Percentiles rank a stretch among this genome's conserved stretches.
phyloP scores from a whole-genome alignment of 805 yeast species.

The Komagataella ulmi region DNA sequence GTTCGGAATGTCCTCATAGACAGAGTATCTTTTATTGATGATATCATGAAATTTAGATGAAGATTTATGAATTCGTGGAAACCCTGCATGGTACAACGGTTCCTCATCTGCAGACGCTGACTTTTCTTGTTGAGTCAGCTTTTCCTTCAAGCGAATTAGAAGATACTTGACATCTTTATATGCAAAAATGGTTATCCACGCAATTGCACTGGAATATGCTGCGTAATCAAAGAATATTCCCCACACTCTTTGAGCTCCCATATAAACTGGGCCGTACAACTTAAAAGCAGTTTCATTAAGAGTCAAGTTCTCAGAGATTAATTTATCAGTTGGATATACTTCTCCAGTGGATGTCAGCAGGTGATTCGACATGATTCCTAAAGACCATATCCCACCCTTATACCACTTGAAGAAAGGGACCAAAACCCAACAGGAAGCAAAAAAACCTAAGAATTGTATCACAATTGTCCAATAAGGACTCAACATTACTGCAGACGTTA shows the following conservation, averaged over 20 bases:
- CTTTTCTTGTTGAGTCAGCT: constrained; percentile 2
- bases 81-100: constrained; percentile 10
- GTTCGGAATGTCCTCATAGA: constrained; percentile 27
- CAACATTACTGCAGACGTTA: constrained; percentile 34
- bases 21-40: constrained; percentile 24
- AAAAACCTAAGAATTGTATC: constrained; percentile 33
- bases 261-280: constrained; percentile 27
- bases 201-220: constrained; percentile 32
- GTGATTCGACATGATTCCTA: constrained; percentile 34
- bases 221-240: constrained; percentile 41
- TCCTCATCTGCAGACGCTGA: background rate
- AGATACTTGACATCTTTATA: constrained; percentile 7
- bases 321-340: constrained; percentile 25
- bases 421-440: constrained; percentile 31
- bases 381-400: constrained; percentile 14
- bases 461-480: constrained; percentile 39
- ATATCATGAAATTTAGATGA: constrained; percentile 22
- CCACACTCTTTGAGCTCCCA: constrained; percentile 36
- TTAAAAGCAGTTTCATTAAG: constrained; percentile 33
- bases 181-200: constrained; percentile 25
- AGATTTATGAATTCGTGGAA: constrained; percentile 19
- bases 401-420: constrained; percentile 34
- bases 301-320: constrained; percentile 23
- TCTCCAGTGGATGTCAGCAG: constrained; percentile 24
- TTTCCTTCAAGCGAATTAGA: constrained; percentile 1